Percentiles rank a stretch among this genome's conserved stretches.
phyloP scores from a whole-genome alignment of 2,329 filamentous ascomycete species.

The Sphaerulina populicola region DNA sequence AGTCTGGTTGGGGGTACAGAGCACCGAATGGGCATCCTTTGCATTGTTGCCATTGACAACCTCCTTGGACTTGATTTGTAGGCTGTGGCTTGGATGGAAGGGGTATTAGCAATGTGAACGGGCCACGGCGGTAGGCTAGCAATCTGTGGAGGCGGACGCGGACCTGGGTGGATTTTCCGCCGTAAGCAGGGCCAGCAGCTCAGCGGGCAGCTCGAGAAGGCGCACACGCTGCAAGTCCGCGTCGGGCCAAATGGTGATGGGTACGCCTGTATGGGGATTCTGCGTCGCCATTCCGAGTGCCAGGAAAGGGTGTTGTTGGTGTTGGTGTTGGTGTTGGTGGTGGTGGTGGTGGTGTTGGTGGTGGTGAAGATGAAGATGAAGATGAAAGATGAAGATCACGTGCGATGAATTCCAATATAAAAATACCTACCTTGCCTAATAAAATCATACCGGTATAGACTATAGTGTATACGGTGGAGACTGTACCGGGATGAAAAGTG shows the following conservation, averaged over 20 bases:
- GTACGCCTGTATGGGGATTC: constrained; percentile 32
- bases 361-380: too few species aligned
- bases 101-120: constrained; percentile 3
- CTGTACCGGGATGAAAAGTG: too few species aligned
- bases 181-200: constrained; percentile 48
- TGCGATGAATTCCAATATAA: too few species aligned
- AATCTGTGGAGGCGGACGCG: constrained; percentile 2
- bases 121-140: background rate
- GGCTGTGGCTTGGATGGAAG: constrained; percentile 24
- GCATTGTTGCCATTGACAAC: constrained; percentile 22
- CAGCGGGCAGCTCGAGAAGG: constrained; percentile 53
- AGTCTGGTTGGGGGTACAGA: constrained; percentile 51
- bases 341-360: too few species aligned
- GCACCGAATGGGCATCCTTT: constrained; percentile 42
- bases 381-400: too few species aligned
- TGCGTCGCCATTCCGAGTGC: constrained; percentile 39
- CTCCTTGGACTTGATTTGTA: constrained; percentile 36
- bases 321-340: background rate
- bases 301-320: background rate
- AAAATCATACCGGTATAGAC: too few species aligned
- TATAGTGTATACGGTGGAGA: too few species aligned
- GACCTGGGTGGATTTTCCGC: constrained; percentile 31
- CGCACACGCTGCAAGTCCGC: constrained; percentile 47
- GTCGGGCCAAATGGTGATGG: constrained; percentile 37
- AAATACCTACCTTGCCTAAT: too few species aligned